Conservation (phyloP, 139 green algal species). For the Tetratostichococcus sp. region DNA sequence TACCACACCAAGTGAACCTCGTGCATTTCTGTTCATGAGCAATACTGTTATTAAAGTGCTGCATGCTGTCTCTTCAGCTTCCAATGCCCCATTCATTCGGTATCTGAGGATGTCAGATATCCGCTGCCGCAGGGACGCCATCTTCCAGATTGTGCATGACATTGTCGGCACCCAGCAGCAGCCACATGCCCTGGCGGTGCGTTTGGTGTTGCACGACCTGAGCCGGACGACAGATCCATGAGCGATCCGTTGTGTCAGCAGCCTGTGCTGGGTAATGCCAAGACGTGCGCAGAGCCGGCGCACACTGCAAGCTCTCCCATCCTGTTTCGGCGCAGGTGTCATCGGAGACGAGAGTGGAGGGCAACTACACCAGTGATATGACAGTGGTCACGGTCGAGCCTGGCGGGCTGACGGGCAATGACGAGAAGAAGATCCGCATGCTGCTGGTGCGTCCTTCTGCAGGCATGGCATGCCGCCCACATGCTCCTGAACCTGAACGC, state of each 20-base stretch:
- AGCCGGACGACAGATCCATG: too few relatives aligned
- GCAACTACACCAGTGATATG: slow-evolving; percentile 18
- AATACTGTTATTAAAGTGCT: not conserved
- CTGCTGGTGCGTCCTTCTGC: slow-evolving; percentile 41
- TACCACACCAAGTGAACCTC: slow-evolving; percentile 61
- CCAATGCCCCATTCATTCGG: not conserved
- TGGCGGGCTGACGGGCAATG: slow-evolving; percentile 31
- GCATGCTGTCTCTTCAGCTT: too few relatives aligned
- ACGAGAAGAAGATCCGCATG: slow-evolving; percentile 43
- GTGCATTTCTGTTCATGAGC: not conserved
- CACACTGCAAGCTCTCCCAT: too few relatives aligned
- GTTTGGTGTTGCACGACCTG: not conserved
- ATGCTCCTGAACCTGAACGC: too few relatives aligned
- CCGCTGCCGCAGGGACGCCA: slow-evolving; percentile 37
- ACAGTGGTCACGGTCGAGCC: slow-evolving; percentile 66
- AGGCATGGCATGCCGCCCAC: too few relatives aligned
- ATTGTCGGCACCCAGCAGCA: slow-evolving; percentile 36
- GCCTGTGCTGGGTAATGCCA: too few relatives aligned
- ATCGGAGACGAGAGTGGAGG: not conserved
- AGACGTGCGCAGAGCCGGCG: too few relatives aligned
- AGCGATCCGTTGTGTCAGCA: too few relatives aligned
- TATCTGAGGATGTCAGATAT: not conserved
- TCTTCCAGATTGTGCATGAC: slow-evolving; percentile 42
- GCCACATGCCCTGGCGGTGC: slow-evolving; percentile 48
- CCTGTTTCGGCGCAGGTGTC: too few relatives aligned